These are phyloP conservation scores for Ophiognomonia clavigignenti-juglandacearum DNA, from an alignment of 2,329 filamentous ascomycete species.

Conservation along the genomic window DNA sequence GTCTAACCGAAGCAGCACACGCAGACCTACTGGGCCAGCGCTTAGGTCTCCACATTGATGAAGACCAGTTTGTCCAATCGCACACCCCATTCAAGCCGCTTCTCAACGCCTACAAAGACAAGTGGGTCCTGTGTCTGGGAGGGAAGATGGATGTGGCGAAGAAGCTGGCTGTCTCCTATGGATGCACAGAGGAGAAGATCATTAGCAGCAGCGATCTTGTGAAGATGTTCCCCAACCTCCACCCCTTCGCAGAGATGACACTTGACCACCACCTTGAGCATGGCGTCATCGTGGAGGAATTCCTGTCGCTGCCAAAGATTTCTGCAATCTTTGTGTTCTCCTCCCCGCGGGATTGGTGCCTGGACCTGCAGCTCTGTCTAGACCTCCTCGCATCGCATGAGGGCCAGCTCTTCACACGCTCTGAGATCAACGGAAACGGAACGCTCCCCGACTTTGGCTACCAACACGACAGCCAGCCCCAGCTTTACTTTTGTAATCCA, in stretches of 20 bases:
- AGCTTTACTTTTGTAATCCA: conserved; percentile 65
- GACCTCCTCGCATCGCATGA: conserved; percentile 31
- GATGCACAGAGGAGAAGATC: conserved; percentile 27
- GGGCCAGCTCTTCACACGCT: conserved; percentile 61
- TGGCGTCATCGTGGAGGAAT: conserved; percentile 32
- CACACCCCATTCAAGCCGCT: conserved; percentile 67
- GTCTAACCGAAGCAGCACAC: conserved; percentile 59
- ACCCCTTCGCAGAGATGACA: conserved; percentile 34
- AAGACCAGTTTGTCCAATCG: conserved; percentile 59
- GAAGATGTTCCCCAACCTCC: conserved; percentile 19
- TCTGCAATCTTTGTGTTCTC: conserved; percentile 29
- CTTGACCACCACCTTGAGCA: conserved; percentile 25
- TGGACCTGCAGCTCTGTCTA: conserved; percentile 27
- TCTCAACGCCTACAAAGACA: conserved; percentile 41
- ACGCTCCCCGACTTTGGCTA: conserved; percentile 27
- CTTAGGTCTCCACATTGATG: conserved; percentile 39
- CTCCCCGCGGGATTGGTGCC: conserved; percentile 29
- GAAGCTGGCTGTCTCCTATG: conserved; percentile 25
- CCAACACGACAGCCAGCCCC: conserved; percentile 57
- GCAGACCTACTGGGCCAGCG: conserved; percentile 55
- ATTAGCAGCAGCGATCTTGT: conserved; percentile 32
- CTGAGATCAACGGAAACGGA: conserved; percentile 48
- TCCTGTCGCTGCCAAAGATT: conserved; percentile 37
- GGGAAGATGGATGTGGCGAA: conserved; percentile 34
- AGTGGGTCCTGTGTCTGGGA: conserved; percentile 49